These are phyloP conservation scores for Scheffersomyces ergatensis DNA, from an alignment of 805 yeast genomes.

Conservation along the genomic window DNA sequence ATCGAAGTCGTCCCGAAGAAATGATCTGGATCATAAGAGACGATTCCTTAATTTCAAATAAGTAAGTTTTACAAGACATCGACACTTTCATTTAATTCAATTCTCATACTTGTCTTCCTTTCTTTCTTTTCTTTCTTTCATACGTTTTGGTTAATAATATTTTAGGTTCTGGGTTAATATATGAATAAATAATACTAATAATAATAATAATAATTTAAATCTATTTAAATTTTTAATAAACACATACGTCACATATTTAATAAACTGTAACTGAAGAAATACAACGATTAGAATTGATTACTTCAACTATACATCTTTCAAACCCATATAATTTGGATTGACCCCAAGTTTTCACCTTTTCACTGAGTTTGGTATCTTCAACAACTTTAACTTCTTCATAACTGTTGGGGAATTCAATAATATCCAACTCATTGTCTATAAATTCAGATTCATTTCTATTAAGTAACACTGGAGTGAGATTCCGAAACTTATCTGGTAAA, in stretches of 20 bases:
- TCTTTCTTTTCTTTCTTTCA: too few species aligned
- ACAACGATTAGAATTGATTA: conserved; percentile 33
- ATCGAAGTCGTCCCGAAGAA: too few species aligned
- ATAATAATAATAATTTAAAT: too few species aligned
- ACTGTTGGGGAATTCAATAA: conserved; percentile 18
- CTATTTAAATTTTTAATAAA: background rate
- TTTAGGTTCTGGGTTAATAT: too few species aligned
- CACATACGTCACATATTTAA: conserved; percentile 11
- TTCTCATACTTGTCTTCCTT: too few species aligned
- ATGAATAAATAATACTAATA: too few species aligned
- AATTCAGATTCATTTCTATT: conserved; percentile 40
- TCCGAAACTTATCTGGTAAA: conserved; percentile 21
- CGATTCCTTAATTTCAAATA: too few species aligned
- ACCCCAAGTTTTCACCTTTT: conserved; percentile 37
- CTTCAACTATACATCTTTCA: conserved; percentile 41
- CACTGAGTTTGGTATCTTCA: conserved; percentile 6
- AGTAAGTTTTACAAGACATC: too few species aligned
- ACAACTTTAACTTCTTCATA: conserved; percentile 2
- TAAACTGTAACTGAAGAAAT: conserved; percentile 37
- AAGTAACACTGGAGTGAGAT: conserved; percentile 30
- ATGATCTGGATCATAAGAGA: too few species aligned
- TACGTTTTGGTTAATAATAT: too few species aligned
- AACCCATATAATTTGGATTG: conserved; percentile 41
- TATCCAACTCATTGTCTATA: conserved; percentile 33
- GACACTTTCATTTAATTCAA: too few species aligned